Conservation (phyloP, 2,329 filamentous ascomycete genomes). For the Ophiobolus disseminans region DNA sequence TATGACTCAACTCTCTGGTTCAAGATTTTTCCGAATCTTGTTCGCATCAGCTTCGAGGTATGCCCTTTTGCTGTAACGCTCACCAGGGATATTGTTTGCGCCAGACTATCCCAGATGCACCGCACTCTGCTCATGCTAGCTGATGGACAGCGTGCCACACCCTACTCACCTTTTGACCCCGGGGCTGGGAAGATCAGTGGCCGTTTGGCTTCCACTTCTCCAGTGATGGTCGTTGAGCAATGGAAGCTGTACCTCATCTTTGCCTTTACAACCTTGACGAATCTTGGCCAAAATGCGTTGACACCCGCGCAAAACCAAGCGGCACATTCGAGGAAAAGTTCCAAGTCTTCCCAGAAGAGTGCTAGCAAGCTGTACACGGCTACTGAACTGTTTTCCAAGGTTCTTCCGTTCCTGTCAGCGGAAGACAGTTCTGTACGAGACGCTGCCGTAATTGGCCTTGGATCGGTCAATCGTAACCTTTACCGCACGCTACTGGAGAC, state of each 20-base stretch:
- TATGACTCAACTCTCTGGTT: slow-evolving; percentile 97
- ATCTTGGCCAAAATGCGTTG: slow-evolving; percentile 68
- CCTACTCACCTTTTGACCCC: slow-evolving; percentile 66
- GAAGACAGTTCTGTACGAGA: slow-evolving; percentile 82
- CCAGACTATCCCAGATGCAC: slow-evolving; percentile 92
- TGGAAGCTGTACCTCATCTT: slow-evolving; percentile 98
- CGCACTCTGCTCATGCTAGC: slow-evolving; percentile 79
- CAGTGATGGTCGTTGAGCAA: slow-evolving; percentile 90
- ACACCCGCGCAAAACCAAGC: slow-evolving; percentile 64
- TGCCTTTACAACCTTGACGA: slow-evolving; percentile 92
- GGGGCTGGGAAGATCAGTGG: slow-evolving; percentile 63
- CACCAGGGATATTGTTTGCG: slow-evolving; percentile 89
- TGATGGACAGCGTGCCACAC: slow-evolving; percentile 63
- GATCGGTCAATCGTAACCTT: slow-evolving; percentile 92
- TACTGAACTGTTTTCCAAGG: slow-evolving; percentile 84
- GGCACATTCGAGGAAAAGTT: slow-evolving; percentile 78
- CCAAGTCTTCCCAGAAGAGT: slow-evolving; percentile 70
- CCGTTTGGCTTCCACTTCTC: slow-evolving; percentile 69
- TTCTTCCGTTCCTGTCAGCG: slow-evolving; percentile 85
- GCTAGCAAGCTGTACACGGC: slow-evolving; percentile 87
- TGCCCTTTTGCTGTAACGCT: slow-evolving; percentile 92
- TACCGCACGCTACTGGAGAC: slow-evolving; percentile 91
- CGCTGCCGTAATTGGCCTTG: slow-evolving; percentile 88
- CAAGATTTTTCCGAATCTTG: slow-evolving; percentile 95
- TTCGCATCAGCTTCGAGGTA: slow-evolving; percentile 86